Percentiles rank a stretch among this genome's conserved stretches.
These are phyloP conservation scores for Aspergillus tanneri DNA, from an alignment of 2,329 filamentous ascomycete genomes.

Conservation along the genomic window DNA sequence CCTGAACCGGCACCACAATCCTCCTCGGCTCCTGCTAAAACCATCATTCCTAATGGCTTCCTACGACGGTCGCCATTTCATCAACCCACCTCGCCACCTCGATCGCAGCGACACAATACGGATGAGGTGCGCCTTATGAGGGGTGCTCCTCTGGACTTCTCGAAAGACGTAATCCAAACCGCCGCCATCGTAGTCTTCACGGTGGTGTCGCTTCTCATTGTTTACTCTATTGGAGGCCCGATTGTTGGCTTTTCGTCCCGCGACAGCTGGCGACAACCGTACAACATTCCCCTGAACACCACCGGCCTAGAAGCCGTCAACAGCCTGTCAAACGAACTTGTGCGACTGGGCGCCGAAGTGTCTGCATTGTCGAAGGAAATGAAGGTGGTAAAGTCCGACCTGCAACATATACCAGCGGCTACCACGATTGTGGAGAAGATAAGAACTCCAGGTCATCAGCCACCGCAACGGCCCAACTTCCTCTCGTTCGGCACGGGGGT, in stretches of 20 bases:
- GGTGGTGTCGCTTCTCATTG: conserved; percentile 13
- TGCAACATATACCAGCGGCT: conserved; percentile 20
- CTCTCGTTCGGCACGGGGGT: conserved; percentile 68
- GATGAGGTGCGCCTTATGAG: too few species aligned
- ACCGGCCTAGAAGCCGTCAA: conserved; percentile 26
- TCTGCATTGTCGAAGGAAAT: conserved; percentile 34
- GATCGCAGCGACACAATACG: neutral
- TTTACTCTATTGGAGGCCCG: conserved; percentile 14
- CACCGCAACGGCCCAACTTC: conserved; percentile 64
- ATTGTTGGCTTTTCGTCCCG: conserved; percentile 15
- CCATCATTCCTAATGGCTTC: conserved; percentile 25
- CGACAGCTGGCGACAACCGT: conserved; percentile 15
- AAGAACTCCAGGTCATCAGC: conserved; percentile 7
- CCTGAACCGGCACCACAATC: neutral
- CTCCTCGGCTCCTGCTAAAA: conserved; percentile 23
- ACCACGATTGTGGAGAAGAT: conserved; percentile 21
- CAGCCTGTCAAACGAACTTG: conserved; percentile 28
- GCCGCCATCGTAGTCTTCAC: conserved; percentile 14
- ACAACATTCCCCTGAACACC: conserved; percentile 23
- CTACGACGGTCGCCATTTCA: conserved; percentile 9
- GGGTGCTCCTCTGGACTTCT: neutral
- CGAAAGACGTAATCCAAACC: neutral
- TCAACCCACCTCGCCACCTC: neutral
- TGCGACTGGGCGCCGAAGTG: conserved; percentile 30
- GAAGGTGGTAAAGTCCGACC: conserved; percentile 25